phyloP scores from a whole-genome alignment of 2,329 filamentous ascomycete genomes.

The Epichloe gansuensis region DNA sequence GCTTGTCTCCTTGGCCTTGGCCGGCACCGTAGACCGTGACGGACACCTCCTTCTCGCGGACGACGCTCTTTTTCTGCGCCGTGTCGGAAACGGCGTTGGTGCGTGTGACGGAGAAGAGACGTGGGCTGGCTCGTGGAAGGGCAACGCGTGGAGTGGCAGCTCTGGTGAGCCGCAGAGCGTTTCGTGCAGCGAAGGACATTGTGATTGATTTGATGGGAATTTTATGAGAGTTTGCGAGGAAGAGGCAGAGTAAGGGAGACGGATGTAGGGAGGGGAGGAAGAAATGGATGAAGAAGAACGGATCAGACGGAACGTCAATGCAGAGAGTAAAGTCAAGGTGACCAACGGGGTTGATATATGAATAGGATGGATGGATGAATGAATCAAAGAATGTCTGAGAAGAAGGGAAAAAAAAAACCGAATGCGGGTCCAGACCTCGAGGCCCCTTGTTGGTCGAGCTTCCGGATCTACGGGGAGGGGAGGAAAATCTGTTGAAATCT shows the following conservation, averaged over 20 bases:
- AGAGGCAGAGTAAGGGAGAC: too few relatives aligned
- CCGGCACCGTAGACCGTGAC: conserved; percentile 38
- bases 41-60: conserved; percentile 44
- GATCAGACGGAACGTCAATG: neutral
- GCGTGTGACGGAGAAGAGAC: conserved; percentile 22
- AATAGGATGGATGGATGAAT: neutral
- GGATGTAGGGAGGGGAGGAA: neutral
- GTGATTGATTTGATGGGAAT: conserved; percentile 6
- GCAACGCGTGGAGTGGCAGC: conserved; percentile 16
- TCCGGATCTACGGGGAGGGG: neutral
- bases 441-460: neutral
- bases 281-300: neutral
- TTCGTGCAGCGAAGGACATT: conserved; percentile 25
- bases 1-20: conserved; percentile 41
- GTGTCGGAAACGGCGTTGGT: conserved; percentile 23
- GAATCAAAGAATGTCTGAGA: neutral
- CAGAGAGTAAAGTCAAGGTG: neutral
- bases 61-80: conserved; percentile 36
- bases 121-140: conserved; percentile 14
- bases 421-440: neutral
- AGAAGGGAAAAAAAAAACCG: neutral
- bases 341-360: conserved; percentile 1
- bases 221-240: neutral
- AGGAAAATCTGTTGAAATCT: too few relatives aligned
- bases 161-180: conserved; percentile 21